Conservation (phyloP, 208 protist species). For the Crithidia acanthocephali region DNA sequence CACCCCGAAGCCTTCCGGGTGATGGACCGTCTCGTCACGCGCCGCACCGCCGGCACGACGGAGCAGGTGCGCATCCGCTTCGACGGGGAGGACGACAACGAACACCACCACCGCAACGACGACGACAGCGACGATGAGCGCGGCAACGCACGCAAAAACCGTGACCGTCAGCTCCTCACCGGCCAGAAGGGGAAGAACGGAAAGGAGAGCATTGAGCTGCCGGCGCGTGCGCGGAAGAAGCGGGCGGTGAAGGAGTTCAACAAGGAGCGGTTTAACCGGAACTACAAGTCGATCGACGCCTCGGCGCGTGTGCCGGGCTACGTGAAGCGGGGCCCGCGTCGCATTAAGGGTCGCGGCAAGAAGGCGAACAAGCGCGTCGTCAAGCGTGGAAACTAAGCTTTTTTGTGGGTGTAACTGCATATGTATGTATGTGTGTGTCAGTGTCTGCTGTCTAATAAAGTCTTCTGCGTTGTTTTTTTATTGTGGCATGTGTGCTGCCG, state of each 20-base stretch:
- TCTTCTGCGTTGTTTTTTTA: too few species aligned
- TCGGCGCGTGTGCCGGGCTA: conserved; percentile 85
- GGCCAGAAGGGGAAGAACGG: conserved; percentile 43
- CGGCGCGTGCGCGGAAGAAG: conserved; percentile 71
- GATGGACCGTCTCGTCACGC: conserved; percentile 74
- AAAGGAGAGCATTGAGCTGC: conserved; percentile 45
- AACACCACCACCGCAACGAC: conserved; percentile 31
- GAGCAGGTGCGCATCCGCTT: conserved; percentile 82
- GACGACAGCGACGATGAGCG: conserved; percentile 53
- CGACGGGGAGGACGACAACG: conserved; percentile 55
- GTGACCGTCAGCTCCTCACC: conserved; percentile 74
- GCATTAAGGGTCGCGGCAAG: conserved; percentile 81
- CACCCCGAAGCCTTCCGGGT: conserved; percentile 74
- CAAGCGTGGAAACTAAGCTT: conserved; percentile 64
- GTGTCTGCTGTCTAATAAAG: too few species aligned
- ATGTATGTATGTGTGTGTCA: too few species aligned
- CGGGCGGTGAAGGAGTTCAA: conserved; percentile 73
- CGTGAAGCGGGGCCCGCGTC: conserved; percentile 69
- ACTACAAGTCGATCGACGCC: conserved; percentile 83
- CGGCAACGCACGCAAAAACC: conserved; percentile 42
- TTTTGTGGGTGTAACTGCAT: too few species aligned
- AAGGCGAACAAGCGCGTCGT: conserved; percentile 83
- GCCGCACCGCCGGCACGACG: conserved; percentile 53
- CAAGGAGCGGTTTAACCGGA: conserved; percentile 75
- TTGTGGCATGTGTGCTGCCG: background rate